Percentiles rank a stretch among this genome's conserved stretches.
Conservation (phyloP, 1,284 basidiomycete species). For the Cutaneotrichosporon curvatum region DNA sequence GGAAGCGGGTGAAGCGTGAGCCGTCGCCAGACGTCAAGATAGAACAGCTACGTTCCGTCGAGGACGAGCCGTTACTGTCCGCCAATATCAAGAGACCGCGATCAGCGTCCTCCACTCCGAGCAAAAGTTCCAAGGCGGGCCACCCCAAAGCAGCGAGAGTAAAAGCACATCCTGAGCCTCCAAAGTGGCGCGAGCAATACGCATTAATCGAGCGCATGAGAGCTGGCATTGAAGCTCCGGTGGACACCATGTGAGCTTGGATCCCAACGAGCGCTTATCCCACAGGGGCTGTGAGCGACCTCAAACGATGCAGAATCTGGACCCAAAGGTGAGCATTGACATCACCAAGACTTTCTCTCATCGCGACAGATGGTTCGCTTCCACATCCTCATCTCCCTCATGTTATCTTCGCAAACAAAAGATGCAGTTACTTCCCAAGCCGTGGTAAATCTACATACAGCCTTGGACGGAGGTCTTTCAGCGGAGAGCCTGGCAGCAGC, state of each 20-base stretch:
- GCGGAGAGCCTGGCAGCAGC: constrained; percentile 65
- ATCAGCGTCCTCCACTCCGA: constrained; percentile 9
- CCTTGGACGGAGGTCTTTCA: constrained; percentile 68
- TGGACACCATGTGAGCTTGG: constrained; percentile 79
- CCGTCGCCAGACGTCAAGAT: constrained; percentile 2
- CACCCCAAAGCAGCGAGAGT: constrained; percentile 24
- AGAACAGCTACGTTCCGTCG: not conserved
- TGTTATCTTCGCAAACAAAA: constrained; percentile 94
- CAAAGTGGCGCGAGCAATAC: constrained; percentile 67
- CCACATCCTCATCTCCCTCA: constrained; percentile 80
- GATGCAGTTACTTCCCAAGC: constrained; percentile 81
- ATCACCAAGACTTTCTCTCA: not conserved
- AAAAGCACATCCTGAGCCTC: constrained; percentile 65
- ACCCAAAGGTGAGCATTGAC: constrained; percentile 56
- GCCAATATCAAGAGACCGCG: not conserved
- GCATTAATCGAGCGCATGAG: constrained; percentile 71
- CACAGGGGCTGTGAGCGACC: constrained; percentile 35
- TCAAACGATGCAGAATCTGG: constrained; percentile 47
- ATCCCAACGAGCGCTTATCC: not conserved
- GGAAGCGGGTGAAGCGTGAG: constrained; percentile 14
- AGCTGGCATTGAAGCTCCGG: constrained; percentile 64
- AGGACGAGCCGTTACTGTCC: not conserved
- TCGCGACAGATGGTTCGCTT: constrained; percentile 62
- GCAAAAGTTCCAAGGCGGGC: constrained; percentile 9
- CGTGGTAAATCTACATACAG: constrained; percentile 63